Percentiles rank a stretch among this genome's conserved stretches.
These are phyloP conservation scores for Lepidium didymum DNA, from an alignment of 345 rosid genomes.

Conservation along the genomic window DNA sequence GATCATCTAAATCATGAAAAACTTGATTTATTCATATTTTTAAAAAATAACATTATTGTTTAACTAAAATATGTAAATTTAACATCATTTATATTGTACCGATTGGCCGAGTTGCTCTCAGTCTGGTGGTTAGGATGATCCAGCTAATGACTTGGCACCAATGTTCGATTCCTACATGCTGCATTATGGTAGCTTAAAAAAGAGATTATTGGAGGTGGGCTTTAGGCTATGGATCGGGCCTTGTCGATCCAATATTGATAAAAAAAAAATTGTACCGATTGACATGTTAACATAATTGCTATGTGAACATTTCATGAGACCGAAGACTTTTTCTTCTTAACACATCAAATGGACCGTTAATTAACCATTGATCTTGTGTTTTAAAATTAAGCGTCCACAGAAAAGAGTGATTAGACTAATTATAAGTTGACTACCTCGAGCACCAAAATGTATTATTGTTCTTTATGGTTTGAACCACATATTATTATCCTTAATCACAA, in stretches of 20 bases:
- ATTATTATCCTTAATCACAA: not conserved
- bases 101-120: too few relatives aligned
- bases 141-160: too few relatives aligned
- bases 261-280: not conserved
- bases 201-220: too few relatives aligned
- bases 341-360: not conserved
- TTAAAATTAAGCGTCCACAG: not conserved
- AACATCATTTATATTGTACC: not conserved
- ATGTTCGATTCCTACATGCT: too few relatives aligned
- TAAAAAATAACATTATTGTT: not conserved
- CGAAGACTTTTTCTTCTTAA: not conserved
- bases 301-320: not conserved
- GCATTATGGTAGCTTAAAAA: too few relatives aligned
- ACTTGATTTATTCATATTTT: too few relatives aligned
- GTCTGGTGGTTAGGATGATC: too few relatives aligned
- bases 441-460: slow-evolving; percentile 15
- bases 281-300: not conserved
- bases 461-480: not conserved
- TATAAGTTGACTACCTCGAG: slow-evolving; percentile 16
- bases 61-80: not conserved
- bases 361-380: not conserved
- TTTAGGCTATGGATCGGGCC: too few relatives aligned
- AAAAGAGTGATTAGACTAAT: not conserved
- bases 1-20: too few relatives aligned
- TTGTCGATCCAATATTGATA: too few relatives aligned